Evolutionary conservation across 345 rosid genomes (phyloP).

Genomic region (Aegle marmelos): DNA sequence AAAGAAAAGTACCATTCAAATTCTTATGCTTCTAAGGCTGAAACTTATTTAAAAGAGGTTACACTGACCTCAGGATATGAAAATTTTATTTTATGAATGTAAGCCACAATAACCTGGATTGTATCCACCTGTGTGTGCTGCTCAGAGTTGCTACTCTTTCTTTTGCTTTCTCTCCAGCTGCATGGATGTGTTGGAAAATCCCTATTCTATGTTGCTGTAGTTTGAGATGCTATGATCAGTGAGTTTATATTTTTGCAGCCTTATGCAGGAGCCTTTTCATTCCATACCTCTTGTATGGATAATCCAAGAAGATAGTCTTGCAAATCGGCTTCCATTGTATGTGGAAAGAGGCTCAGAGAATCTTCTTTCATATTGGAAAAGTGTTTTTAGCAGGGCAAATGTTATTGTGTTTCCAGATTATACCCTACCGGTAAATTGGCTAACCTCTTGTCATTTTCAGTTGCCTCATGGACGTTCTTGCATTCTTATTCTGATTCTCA

Average conservation of each 20-base stretch:
- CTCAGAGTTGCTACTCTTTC: background rate
- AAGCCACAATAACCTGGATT: background rate
- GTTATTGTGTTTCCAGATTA: slow-evolving; percentile 80
- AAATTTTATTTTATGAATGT: background rate
- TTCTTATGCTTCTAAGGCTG: background rate
- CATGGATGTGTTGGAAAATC: slow-evolving; percentile 3
- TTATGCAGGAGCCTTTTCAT: slow-evolving; percentile 96
- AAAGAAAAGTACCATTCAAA: background rate
- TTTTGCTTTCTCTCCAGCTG: background rate
- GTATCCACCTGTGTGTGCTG: background rate
- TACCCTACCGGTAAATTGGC: slow-evolving; percentile 63
- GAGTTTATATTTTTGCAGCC: slow-evolving; percentile 85
- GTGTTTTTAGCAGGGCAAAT: slow-evolving; percentile 72
- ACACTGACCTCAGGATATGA: background rate
- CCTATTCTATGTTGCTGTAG: slow-evolving; percentile 18
- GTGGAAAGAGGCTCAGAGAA: slow-evolving; percentile 52
- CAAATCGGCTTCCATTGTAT: slow-evolving; percentile 69
- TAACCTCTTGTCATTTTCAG: background rate
- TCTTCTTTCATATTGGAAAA: slow-evolving; percentile 74
- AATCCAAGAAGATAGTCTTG: slow-evolving; percentile 84
- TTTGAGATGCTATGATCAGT: slow-evolving; percentile 42
- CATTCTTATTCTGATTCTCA: slow-evolving; percentile 28
- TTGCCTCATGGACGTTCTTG: slow-evolving; percentile 5
- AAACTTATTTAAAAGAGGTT: background rate
- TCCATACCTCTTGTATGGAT: slow-evolving; percentile 90